Base-by-base conservation (phyloP, 2,329 filamentous ascomycete species). In the Epicoccum sorghinum region DNA sequence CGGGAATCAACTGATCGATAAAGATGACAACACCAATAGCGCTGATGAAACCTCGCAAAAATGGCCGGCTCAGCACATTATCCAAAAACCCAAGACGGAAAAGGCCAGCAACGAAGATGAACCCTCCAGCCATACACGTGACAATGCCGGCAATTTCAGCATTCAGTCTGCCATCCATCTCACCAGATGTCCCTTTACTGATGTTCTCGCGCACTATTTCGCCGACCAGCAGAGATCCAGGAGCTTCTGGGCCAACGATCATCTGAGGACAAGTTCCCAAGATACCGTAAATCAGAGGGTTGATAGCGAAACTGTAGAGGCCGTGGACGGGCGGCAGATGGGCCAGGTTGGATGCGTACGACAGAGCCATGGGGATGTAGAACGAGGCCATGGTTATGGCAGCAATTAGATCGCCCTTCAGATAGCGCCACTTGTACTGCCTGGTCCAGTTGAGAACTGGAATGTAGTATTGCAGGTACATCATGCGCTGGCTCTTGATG, bases 341-440 rank as follows among this genome's bases (percentile, higher is more conserved):
- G 5, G 89, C 92, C 37, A 99, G 86, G 70, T 98, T 98, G 36
- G 91, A 87, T 50, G 95, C 92, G 60, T 96, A 89, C 0, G 95
- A 98, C 12, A 99, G 83, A 0, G 92, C 89, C 93, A 99, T 97
- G 46, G 95, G 95, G 33, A 99, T 89, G 74, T 99, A 99, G 78
- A 99, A 95, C 24, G 93, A 96, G n/a, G 93, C 91, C 79, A 99
- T 89, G n/a, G 95, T 98, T 59, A 98, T 74, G 43, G 93, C 93
- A 7, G 93, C 89, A 12, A 96, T 81, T 14, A 98, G 78, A 74
- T 99, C 95, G 42, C 95, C 95, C 64, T 88, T 86, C 42, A 98
- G 75, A 75, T 90, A 96, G 3, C 86, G 84, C 83, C 86, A 87
- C 64, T 84, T 86, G 76, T 99, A 99, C 76, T 96, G 91, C 47